Evolutionary conservation across 495 filamentous ascomycete species (phyloP).

Genomic region (Thozetella sp.): DNA sequence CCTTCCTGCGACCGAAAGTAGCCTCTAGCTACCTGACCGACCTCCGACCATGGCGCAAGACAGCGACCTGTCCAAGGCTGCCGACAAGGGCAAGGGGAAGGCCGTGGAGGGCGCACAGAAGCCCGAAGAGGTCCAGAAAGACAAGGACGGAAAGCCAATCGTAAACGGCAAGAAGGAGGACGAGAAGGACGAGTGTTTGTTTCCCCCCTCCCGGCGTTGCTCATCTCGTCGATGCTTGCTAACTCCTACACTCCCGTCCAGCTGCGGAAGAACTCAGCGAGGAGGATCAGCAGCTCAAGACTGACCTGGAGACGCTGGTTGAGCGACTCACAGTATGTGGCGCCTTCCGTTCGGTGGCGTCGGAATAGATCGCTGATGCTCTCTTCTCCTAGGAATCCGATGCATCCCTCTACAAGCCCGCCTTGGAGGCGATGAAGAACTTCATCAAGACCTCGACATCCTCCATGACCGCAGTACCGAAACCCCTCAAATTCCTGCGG

Average conservation of each 20-base stretch:
- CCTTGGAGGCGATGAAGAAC: slow-evolving; percentile 92
- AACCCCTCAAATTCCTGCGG: slow-evolving; percentile 96
- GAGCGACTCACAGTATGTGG: slow-evolving; percentile 83
- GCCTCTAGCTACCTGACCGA: too few relatives aligned
- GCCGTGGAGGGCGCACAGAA: slow-evolving; percentile 66
- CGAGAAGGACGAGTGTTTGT: slow-evolving; percentile 48
- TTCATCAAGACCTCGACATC: slow-evolving; percentile 98
- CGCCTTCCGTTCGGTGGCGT: background rate
- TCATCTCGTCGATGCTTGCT: slow-evolving; percentile 13
- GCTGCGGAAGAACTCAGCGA: slow-evolving; percentile 83
- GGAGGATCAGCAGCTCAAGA: slow-evolving; percentile 97
- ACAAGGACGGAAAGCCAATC: slow-evolving; percentile 66
- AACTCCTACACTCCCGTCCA: slow-evolving; percentile 16
- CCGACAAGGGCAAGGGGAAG: slow-evolving; percentile 97
- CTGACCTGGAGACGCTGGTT: slow-evolving; percentile 97
- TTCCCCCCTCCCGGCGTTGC: slow-evolving; percentile 9
- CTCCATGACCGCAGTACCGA: slow-evolving; percentile 98
- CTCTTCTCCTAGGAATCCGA: slow-evolving; percentile 69
- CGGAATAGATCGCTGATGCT: slow-evolving; percentile 24
- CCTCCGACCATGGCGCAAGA: slow-evolving; percentile 78
- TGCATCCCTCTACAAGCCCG: slow-evolving; percentile 83
- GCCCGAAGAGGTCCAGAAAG: slow-evolving; percentile 65
- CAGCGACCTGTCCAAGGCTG: slow-evolving; percentile 78
- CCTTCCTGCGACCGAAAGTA: background rate
- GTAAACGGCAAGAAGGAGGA: slow-evolving; percentile 77